Conservation (phyloP, 495 filamentous ascomycete genomes). For the Penicillium malachiteum region DNA sequence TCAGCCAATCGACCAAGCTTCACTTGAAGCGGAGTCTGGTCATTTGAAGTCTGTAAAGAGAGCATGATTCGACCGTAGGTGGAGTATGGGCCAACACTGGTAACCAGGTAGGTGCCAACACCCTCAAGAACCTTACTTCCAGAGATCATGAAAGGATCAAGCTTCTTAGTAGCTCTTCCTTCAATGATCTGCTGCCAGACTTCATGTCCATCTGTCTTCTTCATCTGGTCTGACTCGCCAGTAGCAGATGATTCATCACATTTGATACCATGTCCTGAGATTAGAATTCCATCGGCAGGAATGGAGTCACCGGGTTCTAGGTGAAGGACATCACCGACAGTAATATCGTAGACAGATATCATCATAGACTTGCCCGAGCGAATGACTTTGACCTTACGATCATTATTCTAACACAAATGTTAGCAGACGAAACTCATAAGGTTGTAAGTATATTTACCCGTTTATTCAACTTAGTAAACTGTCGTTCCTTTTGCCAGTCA, state of each 20-base stretch:
- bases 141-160: conserved; percentile 65
- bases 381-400: conserved; percentile 72
- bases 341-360: conserved; percentile 68
- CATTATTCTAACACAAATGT: conserved; percentile 59
- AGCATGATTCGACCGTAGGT: conserved; percentile 66
- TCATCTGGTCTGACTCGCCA: conserved; percentile 68
- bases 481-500: conserved; percentile 76
- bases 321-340: conserved; percentile 71
- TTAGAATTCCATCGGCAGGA: conserved; percentile 58
- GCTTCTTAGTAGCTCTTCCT: conserved; percentile 54
- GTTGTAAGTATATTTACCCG: conserved; percentile 38
- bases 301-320: conserved; percentile 74
- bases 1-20: conserved; percentile 62
- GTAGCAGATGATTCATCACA: conserved; percentile 71
- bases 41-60: conserved; percentile 57
- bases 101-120: conserved; percentile 63
- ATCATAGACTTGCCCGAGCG: conserved; percentile 73
- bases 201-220: conserved; percentile 59
- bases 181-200: conserved; percentile 57
- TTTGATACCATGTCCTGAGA: conserved; percentile 63
- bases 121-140: conserved; percentile 66
- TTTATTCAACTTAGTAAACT: conserved; percentile 76
- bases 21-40: conserved; percentile 63
- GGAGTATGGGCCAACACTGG: conserved; percentile 60
- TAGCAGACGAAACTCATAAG: neutral